A percentile compares a stretch with the other conserved stretches of the same genome.
Evolutionary conservation across 495 filamentous ascomycete genomes (phyloP).

Genomic region (Tuber aestivum): DNA sequence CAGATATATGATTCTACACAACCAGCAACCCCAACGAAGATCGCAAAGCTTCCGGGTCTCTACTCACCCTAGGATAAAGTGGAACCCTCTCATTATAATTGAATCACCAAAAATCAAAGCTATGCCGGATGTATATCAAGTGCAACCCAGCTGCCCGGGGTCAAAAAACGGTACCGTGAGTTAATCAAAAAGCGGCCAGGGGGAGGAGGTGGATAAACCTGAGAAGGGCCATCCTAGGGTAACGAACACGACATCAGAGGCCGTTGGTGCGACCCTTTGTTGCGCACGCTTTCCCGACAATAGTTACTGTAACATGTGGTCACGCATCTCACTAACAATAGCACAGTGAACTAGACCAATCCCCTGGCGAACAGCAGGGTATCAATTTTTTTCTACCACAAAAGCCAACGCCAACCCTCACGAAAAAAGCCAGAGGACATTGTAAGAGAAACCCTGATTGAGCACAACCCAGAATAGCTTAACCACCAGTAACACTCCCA

Average conservation of each 20-base stretch:
- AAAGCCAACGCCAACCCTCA: neutral
- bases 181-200: no score
- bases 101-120: neutral
- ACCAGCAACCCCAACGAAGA: neutral
- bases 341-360: neutral
- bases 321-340: neutral
- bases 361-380: neutral
- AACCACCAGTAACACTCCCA: constrained; percentile 24
- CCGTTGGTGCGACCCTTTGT: neutral
- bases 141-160: neutral
- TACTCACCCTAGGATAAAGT: neutral
- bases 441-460: neutral
- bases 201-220: no score
- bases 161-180: no score
- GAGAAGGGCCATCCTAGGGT: neutral
- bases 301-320: neutral
- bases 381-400: neutral
- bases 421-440: neutral
- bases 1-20: neutral
- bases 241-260: neutral
- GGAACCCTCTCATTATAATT: neutral
- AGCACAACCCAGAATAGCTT: neutral
- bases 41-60: neutral
- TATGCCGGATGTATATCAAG: neutral
- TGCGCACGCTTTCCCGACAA: neutral